phyloP scores from a whole-genome alignment of 495 filamentous ascomycete genomes.

The Amphirosellinia nigrospora region DNA sequence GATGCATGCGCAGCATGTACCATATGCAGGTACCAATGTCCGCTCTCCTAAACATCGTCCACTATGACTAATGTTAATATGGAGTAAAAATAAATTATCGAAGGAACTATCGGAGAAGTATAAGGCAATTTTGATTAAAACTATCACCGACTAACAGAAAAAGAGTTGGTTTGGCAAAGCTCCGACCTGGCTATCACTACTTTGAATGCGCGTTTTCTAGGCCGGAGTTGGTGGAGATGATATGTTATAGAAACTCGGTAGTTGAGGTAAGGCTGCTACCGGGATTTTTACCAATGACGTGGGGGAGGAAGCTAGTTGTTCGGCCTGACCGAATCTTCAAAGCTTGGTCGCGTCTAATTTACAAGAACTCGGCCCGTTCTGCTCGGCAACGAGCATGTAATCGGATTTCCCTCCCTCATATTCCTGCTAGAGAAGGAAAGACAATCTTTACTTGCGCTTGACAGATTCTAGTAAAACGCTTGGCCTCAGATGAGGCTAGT shows the following conservation, averaged over 20 bases:
- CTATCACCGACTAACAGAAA: neutral
- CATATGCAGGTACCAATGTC: neutral
- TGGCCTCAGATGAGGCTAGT: neutral
- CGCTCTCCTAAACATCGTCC: neutral
- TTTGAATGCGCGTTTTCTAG: neutral
- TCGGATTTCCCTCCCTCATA: neutral
- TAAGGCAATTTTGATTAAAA: neutral
- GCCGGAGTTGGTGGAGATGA: neutral
- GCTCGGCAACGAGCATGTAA: neutral
- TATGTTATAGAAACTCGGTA: neutral
- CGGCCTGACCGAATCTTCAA: slow-evolving; percentile 2
- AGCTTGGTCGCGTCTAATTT: neutral
- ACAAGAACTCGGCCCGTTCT: neutral
- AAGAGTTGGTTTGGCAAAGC: neutral
- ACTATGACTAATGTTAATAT: neutral
- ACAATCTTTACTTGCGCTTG: neutral
- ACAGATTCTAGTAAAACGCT: neutral
- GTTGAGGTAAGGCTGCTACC: slow-evolving; percentile 2
- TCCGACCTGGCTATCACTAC: neutral
- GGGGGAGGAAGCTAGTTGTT: slow-evolving; percentile 5
- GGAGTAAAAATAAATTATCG: neutral
- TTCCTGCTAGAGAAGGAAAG: neutral
- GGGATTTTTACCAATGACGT: neutral
- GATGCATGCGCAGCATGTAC: too few relatives aligned
- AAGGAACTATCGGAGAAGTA: neutral